Evolutionary conservation across 495 filamentous ascomycete species (phyloP).

Genomic region (Aspergillus haitiensis): DNA sequence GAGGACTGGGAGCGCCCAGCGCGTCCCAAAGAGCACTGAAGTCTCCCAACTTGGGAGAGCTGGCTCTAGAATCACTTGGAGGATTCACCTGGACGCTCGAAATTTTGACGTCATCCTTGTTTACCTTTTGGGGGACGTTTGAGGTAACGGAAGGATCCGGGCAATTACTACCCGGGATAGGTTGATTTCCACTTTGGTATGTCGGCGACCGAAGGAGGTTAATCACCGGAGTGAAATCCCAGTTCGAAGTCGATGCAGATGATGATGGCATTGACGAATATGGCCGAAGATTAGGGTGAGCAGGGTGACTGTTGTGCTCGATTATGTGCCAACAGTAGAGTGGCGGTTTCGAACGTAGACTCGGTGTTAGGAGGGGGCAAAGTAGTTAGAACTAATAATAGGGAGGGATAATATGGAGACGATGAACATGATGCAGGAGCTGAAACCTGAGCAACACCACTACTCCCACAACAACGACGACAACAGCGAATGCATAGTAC

Average conservation of each 20-base stretch:
- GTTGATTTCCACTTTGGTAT: conserved; percentile 19
- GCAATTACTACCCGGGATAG: conserved; percentile 18
- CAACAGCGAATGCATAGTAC: neutral
- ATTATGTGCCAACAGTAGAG: too few species aligned
- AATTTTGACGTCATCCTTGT: conserved; percentile 13
- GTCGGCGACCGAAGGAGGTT: conserved; percentile 48
- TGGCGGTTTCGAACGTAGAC: too few species aligned
- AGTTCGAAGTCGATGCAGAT: conserved; percentile 32
- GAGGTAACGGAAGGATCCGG: conserved; percentile 7
- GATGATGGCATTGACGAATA: conserved; percentile 31
- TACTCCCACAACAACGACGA: too few species aligned
- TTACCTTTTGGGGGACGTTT: conserved; percentile 5
- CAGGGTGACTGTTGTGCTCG: neutral
- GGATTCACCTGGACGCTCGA: neutral
- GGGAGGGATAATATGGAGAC: neutral
- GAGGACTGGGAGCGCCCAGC: conserved; percentile 21
- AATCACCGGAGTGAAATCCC: conserved; percentile 53
- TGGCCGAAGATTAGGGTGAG: neutral
- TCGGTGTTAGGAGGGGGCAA: neutral
- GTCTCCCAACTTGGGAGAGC: conserved; percentile 35
- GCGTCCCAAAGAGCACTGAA: conserved; percentile 42
- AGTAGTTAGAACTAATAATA: neutral
- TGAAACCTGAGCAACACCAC: neutral
- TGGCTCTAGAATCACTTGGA: conserved; percentile 9
- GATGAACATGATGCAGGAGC: conserved; percentile 1